Evolutionary conservation across 2,329 filamentous ascomycete species (phyloP), one percentile per base, ranked within the genome.

Genomic region (Fusarium anguioides): DNA sequence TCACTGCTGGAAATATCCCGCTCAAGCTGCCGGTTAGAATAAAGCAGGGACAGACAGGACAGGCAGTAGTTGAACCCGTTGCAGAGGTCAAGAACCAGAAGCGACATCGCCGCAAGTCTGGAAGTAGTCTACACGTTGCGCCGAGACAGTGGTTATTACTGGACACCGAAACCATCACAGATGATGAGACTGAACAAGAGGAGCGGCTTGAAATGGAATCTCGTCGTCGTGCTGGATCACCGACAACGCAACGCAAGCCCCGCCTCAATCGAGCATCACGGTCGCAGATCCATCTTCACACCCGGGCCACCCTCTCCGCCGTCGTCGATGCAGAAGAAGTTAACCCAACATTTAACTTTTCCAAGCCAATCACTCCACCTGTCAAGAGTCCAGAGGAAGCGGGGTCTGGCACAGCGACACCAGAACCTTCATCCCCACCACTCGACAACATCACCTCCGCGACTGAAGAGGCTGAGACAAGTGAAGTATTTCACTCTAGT

Each of bases 41-140:
- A 12, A 50, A 64, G 6, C 53, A 66, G 9, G 66, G 58, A 33
- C 67, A 66, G 12, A 45, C 58, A 8, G 66, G 58, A 31, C 67
- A 66, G 12, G 44, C 58, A 8, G 68, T 67, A 2, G 60, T 64
- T 15, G 72, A 68, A 5, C 66, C 66, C 6, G 36, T 60, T 1
- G 60, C 69, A 1, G 70, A 76, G 5, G 68, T 75, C 64, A 58
- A 76, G 67, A 50, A 74, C 26, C 77, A 75, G 56, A 75, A 77
- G 41, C 76, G 79, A 9, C 76, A 81, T 52, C 81, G 85, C 5
- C 79, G 85, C 21, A 83, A 81, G 2, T 87, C 85, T 0, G 84
- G 80, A 6, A 81, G 84, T 39, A 86, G 81, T 61, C 69, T 87
- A 1, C 78, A 81, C 35, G 73, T 81, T 11, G 59, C 79, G 9